Conservation (phyloP, 257 asterid genomes). For the Fraxinus quadrangulata region DNA sequence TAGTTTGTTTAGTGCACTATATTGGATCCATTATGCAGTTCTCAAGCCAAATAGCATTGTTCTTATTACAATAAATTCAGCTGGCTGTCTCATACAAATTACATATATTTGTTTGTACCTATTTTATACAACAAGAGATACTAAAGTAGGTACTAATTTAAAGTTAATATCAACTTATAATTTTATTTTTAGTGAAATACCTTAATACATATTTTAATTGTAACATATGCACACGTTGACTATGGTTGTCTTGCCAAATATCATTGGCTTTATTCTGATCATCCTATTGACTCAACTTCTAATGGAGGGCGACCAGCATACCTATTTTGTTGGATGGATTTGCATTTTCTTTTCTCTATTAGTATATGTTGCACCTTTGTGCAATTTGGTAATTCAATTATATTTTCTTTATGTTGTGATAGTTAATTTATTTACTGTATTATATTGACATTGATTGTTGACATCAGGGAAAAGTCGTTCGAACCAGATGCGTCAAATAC, state of each 20-base stretch:
- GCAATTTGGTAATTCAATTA: slow-evolving; percentile 41
- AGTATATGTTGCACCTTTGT: slow-evolving; percentile 55
- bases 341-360: slow-evolving; percentile 53
- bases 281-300: slow-evolving; percentile 41
- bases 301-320: slow-evolving; percentile 35
- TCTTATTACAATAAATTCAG: slow-evolving; percentile 66
- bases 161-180: not conserved
- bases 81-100: slow-evolving; percentile 57
- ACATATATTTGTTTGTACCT: slow-evolving; percentile 49
- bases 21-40: slow-evolving; percentile 77
- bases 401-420: too few species aligned
- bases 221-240: slow-evolving; percentile 30
- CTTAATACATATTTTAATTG: not conserved
- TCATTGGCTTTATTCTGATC: slow-evolving; percentile 45
- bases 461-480: slow-evolving; percentile 25
- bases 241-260: slow-evolving; percentile 25
- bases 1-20: slow-evolving; percentile 66
- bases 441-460: too few species aligned
- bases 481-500: slow-evolving; percentile 58
- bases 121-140: slow-evolving; percentile 46
- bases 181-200: not conserved
- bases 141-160: slow-evolving; percentile 40
- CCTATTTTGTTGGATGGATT: slow-evolving; percentile 54
- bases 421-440: too few species aligned
- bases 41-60: slow-evolving; percentile 57